Percentiles rank a stretch among this genome's conserved stretches.
Evolutionary conservation across 2,329 filamentous ascomycete species (phyloP).

Genomic region (Clonostachys rhizophaga): DNA sequence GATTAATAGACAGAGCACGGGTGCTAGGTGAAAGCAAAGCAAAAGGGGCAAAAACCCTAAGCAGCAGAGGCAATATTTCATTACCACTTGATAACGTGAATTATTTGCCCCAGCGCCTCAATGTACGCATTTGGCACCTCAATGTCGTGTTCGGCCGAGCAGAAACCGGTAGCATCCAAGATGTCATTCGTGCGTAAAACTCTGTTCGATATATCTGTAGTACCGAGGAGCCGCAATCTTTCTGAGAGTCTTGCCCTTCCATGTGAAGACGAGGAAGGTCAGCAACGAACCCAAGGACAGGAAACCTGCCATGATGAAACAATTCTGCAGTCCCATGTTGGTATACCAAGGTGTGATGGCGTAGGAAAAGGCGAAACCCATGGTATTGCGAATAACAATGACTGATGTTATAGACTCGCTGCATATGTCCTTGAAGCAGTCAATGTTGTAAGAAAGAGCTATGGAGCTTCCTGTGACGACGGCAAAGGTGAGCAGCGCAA

Average conservation of each 20-base stretch:
- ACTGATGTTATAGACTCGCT: constrained; percentile 30
- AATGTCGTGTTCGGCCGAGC: too few species aligned
- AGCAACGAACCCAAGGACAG: constrained; percentile 15
- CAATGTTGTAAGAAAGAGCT: constrained; percentile 30
- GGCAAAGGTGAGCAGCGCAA: constrained; percentile 25
- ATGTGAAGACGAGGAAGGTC: not conserved
- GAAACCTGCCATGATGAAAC: constrained; percentile 34
- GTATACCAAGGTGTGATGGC: constrained; percentile 38
- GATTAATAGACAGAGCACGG: too few species aligned
- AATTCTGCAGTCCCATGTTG: constrained; percentile 32
- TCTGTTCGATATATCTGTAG: too few species aligned
- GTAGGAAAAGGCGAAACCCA: constrained; percentile 26
- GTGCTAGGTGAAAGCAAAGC: too few species aligned
- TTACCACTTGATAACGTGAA: not conserved
- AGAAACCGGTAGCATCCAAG: too few species aligned
- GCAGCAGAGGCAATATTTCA: not conserved
- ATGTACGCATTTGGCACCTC: too few species aligned
- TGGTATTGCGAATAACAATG: constrained; percentile 31
- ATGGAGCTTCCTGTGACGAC: constrained; percentile 27
- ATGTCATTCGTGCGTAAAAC: too few species aligned
- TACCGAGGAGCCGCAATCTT: too few species aligned
- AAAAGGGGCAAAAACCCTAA: too few species aligned
- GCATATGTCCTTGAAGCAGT: constrained; percentile 31
- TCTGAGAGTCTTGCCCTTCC: not conserved
- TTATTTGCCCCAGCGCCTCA: not conserved